These are phyloP conservation scores for Xenoacremonium recifei DNA, from an alignment of 2,329 filamentous ascomycete genomes.

Conservation along the genomic window DNA sequence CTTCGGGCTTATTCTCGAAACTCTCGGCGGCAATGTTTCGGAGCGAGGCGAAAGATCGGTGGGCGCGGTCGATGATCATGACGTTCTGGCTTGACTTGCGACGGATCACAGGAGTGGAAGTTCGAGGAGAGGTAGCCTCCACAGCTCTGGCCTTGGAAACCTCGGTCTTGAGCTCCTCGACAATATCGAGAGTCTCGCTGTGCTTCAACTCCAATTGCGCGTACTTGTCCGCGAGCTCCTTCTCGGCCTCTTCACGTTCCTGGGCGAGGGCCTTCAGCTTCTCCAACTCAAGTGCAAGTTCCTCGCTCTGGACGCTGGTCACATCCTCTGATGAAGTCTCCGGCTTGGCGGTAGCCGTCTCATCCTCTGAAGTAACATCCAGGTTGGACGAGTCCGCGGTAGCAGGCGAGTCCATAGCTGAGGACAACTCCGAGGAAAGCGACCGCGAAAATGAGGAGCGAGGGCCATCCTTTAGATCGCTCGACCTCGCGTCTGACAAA, in stretches of 20 bases:
- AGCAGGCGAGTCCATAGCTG: constrained; percentile 72
- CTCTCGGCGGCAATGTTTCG: constrained; percentile 86
- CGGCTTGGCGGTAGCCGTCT: constrained; percentile 46
- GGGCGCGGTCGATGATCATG: constrained; percentile 83
- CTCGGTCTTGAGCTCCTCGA: constrained; percentile 89
- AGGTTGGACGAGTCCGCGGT: constrained; percentile 62
- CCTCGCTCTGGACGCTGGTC: constrained; percentile 37
- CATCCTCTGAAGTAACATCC: constrained; percentile 42
- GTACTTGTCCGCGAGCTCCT: constrained; percentile 73
- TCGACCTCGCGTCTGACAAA: constrained; percentile 74
- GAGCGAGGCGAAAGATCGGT: constrained; percentile 85
- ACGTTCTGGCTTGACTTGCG: constrained; percentile 91
- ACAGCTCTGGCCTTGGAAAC: constrained; percentile 71
- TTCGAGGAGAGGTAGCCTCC: constrained; percentile 59
- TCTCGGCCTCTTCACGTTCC: constrained; percentile 76
- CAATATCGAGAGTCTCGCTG: constrained; percentile 75
- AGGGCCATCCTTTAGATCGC: constrained; percentile 65
- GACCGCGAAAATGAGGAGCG: constrained; percentile 76
- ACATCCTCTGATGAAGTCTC: constrained; percentile 38
- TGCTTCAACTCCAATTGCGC: constrained; percentile 81
- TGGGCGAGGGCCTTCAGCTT: constrained; percentile 66
- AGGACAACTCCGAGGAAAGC: constrained; percentile 91
- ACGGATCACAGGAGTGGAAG: constrained; percentile 76
- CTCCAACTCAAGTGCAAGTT: constrained; percentile 65
- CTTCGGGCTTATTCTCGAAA: constrained; percentile 77